Percentiles rank a stretch among this genome's conserved stretches.
phyloP scores from a whole-genome alignment of 208 protist species.

The Trypanosoma theileri region DNA sequence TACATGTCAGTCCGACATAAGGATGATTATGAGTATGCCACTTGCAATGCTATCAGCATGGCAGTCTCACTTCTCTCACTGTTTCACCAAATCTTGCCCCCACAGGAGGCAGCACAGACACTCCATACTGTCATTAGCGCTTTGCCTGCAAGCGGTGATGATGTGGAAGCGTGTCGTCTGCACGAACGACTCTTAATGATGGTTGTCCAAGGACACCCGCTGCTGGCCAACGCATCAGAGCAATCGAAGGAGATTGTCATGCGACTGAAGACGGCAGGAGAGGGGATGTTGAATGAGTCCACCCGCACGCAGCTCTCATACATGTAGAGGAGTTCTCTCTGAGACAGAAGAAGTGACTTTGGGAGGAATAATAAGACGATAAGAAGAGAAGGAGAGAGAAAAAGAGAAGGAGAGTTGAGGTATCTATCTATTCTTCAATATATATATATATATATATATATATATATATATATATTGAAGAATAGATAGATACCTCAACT shows the following conservation, averaged over 20 bases:
- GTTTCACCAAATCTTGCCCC: constrained; percentile 36
- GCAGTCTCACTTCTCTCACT: constrained; percentile 61
- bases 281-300: constrained; percentile 44
- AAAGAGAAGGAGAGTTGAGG: not conserved
- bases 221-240: constrained; percentile 36
- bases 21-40: constrained; percentile 44
- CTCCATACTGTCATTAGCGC: constrained; percentile 42
- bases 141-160: constrained; percentile 71
- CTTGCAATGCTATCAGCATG: constrained; percentile 72
- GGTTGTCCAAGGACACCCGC: constrained; percentile 48
- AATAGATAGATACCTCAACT: too few species aligned
- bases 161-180: constrained; percentile 65
- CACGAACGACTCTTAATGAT: constrained; percentile 74
- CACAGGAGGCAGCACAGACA: constrained; percentile 30
- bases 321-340: constrained; percentile 42
- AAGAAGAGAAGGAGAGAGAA: not conserved
- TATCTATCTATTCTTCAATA: not conserved
- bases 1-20: constrained; percentile 42
- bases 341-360: not conserved
- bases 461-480: too few species aligned
- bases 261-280: constrained; percentile 39
- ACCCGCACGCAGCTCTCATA: constrained; percentile 53
- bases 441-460: too few species aligned
- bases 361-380: too few species aligned
- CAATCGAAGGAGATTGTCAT: constrained; percentile 36